Conservation (phyloP, 768 basidiomycete genomes). For the Pulveroboletus ravenelii region DNA sequence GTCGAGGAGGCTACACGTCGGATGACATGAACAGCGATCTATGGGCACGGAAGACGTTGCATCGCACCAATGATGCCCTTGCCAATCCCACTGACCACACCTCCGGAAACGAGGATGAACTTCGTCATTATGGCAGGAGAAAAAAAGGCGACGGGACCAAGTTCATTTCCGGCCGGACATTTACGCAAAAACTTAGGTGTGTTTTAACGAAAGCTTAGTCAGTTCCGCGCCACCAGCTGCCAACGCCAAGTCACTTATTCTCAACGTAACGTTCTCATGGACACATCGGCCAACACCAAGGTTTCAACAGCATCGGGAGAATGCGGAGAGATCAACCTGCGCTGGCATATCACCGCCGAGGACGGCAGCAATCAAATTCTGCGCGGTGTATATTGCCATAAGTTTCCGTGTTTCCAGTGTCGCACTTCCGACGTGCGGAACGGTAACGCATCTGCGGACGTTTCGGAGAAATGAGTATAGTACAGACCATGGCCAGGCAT, state of each 20-base stretch:
- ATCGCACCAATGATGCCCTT: constrained; percentile 96
- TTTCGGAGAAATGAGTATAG: background rate
- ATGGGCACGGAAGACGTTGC: constrained; percentile 13
- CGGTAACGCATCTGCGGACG: constrained; percentile 57
- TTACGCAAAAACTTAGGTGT: background rate
- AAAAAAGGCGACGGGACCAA: background rate
- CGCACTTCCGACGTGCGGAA: constrained; percentile 92
- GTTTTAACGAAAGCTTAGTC: constrained; percentile 7
- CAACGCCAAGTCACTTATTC: too few species aligned
- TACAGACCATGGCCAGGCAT: background rate
- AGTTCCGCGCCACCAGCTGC: constrained; percentile 7
- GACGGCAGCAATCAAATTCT: constrained; percentile 45
- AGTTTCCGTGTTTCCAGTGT: constrained; percentile 77
- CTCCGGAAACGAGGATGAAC: constrained; percentile 94
- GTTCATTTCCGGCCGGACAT: background rate
- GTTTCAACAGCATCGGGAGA: background rate
- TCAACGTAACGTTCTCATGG: background rate
- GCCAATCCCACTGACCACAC: constrained; percentile 97
- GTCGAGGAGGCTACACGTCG: constrained; percentile 81
- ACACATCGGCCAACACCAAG: background rate
- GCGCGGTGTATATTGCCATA: constrained; percentile 75
- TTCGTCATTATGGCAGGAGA: constrained; percentile 64
- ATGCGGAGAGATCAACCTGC: constrained; percentile 35
- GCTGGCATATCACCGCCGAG: constrained; percentile 61
- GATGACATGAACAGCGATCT: constrained; percentile 19